These are phyloP conservation scores for Colletotrichum karsti DNA, from an alignment of 2,329 filamentous ascomycete genomes.

Conservation along the genomic window DNA sequence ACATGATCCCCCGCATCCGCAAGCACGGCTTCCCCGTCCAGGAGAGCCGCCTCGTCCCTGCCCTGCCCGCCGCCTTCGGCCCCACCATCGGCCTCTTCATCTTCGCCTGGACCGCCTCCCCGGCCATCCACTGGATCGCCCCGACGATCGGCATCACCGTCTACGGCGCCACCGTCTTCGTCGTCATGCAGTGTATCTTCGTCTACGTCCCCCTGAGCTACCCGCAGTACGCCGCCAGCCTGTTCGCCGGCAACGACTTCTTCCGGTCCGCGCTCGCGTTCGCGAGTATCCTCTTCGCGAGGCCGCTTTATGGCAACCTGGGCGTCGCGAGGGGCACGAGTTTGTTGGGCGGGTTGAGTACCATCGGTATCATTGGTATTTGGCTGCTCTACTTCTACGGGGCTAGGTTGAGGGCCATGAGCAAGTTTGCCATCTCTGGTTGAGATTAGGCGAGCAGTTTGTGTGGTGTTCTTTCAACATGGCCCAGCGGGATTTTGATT, in stretches of 20 bases:
- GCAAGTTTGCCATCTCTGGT: slow-evolving; percentile 60
- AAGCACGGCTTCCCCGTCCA: slow-evolving; percentile 58
- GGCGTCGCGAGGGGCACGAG: slow-evolving; percentile 66
- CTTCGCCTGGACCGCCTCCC: slow-evolving; percentile 65
- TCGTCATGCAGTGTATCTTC: slow-evolving; percentile 69
- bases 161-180: slow-evolving; percentile 59
- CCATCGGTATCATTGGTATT: slow-evolving; percentile 65
- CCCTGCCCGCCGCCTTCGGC: slow-evolving; percentile 59
- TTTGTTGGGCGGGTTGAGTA: slow-evolving; percentile 63
- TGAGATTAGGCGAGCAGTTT: background rate
- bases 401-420: slow-evolving; percentile 60
- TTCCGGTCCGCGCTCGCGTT: slow-evolving; percentile 66
- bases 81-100: slow-evolving; percentile 68
- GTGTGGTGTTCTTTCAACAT: too few species aligned
- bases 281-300: slow-evolving; percentile 66
- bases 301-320: slow-evolving; percentile 66
- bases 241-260: slow-evolving; percentile 71
- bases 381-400: slow-evolving; percentile 68
- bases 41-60: slow-evolving; percentile 64
- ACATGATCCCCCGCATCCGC: slow-evolving; percentile 58
- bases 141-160: slow-evolving; percentile 66
- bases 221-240: slow-evolving; percentile 63
- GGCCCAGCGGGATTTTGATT: too few species aligned
- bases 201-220: slow-evolving; percentile 66
- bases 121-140: slow-evolving; percentile 61